Conservation (phyloP, 2,329 filamentous ascomycete genomes). For the Aspergillus puulaauensis region DNA sequence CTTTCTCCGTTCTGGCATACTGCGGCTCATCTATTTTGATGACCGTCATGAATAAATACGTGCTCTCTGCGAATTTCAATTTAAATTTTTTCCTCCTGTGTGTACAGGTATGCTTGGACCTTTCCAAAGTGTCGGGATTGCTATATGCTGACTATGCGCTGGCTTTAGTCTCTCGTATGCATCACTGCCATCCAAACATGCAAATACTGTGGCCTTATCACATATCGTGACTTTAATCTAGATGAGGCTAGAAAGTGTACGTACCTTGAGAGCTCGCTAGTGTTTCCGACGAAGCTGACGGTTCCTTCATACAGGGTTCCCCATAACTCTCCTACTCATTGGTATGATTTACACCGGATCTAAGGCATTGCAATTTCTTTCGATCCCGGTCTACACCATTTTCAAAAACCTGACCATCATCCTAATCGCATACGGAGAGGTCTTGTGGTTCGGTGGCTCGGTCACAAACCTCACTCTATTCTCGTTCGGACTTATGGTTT, state of each 20-base stretch:
- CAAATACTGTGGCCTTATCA: slow-evolving; percentile 80
- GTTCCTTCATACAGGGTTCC: slow-evolving; percentile 68
- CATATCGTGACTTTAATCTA: slow-evolving; percentile 77
- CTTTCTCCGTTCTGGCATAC: slow-evolving; percentile 81
- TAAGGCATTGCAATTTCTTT: slow-evolving; percentile 93
- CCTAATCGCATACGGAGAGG: slow-evolving; percentile 96
- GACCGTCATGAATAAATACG: slow-evolving; percentile 99
- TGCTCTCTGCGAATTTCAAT: slow-evolving; percentile 88
- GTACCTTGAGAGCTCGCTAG: slow-evolving; percentile 30
- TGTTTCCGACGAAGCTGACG: slow-evolving; percentile 6
- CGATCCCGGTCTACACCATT: slow-evolving; percentile 97
- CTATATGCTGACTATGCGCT: background rate
- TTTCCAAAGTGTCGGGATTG: background rate
- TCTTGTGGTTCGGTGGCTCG: slow-evolving; percentile 94
- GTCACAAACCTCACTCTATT: slow-evolving; percentile 85
- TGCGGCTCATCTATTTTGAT: slow-evolving; percentile 96
- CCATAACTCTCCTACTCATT: slow-evolving; percentile 90
- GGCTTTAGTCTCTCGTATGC: slow-evolving; percentile 78
- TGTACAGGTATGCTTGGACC: slow-evolving; percentile 69
- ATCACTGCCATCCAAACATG: slow-evolving; percentile 78
- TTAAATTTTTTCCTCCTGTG: slow-evolving; percentile 93
- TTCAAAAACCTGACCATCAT: slow-evolving; percentile 99
- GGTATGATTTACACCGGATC: slow-evolving; percentile 99
- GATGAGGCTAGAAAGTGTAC: slow-evolving; percentile 91
- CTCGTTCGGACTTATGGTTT: slow-evolving; percentile 94